Evolutionary conservation across 2,329 filamentous ascomycete genomes (phyloP).

Genomic region (Hortaea sp.): DNA sequence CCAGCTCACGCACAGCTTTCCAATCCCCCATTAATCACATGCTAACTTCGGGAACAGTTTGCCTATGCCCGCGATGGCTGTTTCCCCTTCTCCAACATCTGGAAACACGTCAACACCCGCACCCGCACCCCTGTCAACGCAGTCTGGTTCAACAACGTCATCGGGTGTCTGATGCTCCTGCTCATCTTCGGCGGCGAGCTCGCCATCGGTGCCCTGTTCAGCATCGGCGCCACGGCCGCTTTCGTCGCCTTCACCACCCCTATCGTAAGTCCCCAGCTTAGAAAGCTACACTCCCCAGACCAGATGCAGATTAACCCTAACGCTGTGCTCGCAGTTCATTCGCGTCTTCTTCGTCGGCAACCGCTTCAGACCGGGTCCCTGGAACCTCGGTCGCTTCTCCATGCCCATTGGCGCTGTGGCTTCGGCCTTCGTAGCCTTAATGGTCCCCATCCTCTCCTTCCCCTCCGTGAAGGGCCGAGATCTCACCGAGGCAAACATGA

Average conservation of each 20-base stretch:
- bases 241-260: conserved; percentile 53
- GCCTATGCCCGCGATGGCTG: conserved; percentile 65
- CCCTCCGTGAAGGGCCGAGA: conserved; percentile 48
- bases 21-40: too few species aligned
- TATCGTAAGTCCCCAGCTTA: too few species aligned
- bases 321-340: conserved; percentile 30
- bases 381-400: conserved; percentile 54
- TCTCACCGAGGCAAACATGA: conserved; percentile 48
- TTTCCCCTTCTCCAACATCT: conserved; percentile 51
- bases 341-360: conserved; percentile 51
- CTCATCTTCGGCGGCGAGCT: conserved; percentile 55
- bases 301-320: too few species aligned
- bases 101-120: conserved; percentile 49
- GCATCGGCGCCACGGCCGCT: conserved; percentile 57
- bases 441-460: conserved; percentile 59
- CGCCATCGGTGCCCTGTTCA: conserved; percentile 59
- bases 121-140: conserved; percentile 62
- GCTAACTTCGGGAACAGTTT: not conserved
- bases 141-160: conserved; percentile 53
- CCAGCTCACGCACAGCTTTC: too few species aligned
- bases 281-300: too few species aligned
- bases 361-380: conserved; percentile 56
- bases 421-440: conserved; percentile 51
- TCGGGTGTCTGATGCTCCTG: conserved; percentile 51
- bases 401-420: conserved; percentile 48